Evolutionary conservation across 2,329 filamentous ascomycete genomes (phyloP), one percentile per base, ranked within the genome.

Genomic region (Claviceps digitariae): DNA sequence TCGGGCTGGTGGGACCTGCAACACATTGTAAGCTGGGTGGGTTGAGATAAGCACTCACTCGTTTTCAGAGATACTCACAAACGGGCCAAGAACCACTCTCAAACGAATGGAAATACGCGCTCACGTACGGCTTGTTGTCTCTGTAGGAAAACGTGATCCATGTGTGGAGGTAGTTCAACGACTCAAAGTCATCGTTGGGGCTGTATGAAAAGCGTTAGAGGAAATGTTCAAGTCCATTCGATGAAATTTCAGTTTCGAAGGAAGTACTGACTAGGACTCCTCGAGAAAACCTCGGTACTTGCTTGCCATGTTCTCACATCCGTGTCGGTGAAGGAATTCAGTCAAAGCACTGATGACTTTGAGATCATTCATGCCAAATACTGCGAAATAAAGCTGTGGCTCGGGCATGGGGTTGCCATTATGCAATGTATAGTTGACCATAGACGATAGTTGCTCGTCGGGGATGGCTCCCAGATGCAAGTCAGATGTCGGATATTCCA

Each of bases 301-400:
- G 3, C 9, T 20, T 20, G 50, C 40, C 50, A 51, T 44, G 1
- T 36, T 40, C 23, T 13, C 8, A 17, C 27, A 51, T 7, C 25
- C 41, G n/a, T 40, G 40, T 4, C 20, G 6, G 21, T n/a, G 3
- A 13, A 51, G 38, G 40, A 51, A 51, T 2, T 4, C 13, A 9
- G 50, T 25, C n/a, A 51, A 20, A 12, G 40, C 50, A 44, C 25
- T 38, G 10, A 12, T 36, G n/a, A 51, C 17, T 10, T 34, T 6
- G 17, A 9, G 10, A 17, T 51, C 50, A 36, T 17, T 51, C 50
- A 44, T 34, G 40, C 40, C 41, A 12, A 51, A 51, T 2, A 45
- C 52, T 7, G 46, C 40, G 20, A 48, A 45, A n/a, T 53, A 52
- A 15, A 52, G 36, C 20, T 52, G 51, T 2, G 51, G 51, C 15